Percentiles rank a stretch among this genome's conserved stretches.
phyloP scores from a whole-genome alignment of 2,329 filamentous ascomycete species.

The Clonostachys sp. region DNA sequence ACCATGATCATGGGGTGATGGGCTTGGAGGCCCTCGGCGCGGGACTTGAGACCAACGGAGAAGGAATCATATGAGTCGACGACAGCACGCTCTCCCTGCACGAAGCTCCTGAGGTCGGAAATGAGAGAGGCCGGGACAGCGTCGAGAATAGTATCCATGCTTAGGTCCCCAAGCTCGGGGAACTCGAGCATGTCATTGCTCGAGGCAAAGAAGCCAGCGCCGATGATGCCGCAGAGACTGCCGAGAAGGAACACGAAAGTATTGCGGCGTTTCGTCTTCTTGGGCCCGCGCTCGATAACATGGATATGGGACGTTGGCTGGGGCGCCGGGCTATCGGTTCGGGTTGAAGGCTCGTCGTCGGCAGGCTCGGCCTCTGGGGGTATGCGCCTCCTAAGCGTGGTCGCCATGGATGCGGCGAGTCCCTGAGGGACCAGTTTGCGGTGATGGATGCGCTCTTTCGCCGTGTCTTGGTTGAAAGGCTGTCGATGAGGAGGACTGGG shows the following conservation, averaged over 20 bases:
- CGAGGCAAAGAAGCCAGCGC: conserved; percentile 84
- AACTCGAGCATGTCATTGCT: conserved; percentile 87
- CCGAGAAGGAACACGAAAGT: conserved; percentile 84
- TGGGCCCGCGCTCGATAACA: conserved; percentile 36
- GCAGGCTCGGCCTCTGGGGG: conserved; percentile 1
- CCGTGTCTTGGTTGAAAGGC: too few relatives aligned
- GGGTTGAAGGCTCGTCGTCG: conserved; percentile 10
- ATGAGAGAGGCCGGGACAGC: conserved; percentile 82
- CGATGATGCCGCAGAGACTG: conserved; percentile 83
- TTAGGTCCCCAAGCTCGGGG: conserved; percentile 64
- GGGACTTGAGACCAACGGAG: conserved; percentile 79
- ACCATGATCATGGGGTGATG: conserved; percentile 95
- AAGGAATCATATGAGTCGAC: conserved; percentile 92
- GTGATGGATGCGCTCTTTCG: too few relatives aligned
- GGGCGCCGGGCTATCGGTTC: conserved; percentile 8
- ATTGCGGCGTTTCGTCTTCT: conserved; percentile 66
- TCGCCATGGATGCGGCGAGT: conserved; percentile 1
- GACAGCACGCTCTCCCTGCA: conserved; percentile 78
- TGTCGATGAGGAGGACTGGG: too few relatives aligned
- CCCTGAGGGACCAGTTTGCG: too few relatives aligned
- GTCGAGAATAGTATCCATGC: conserved; percentile 82
- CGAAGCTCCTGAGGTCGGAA: conserved; percentile 78
- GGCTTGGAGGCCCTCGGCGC: conserved; percentile 73
- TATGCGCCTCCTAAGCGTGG: conserved; percentile 5
- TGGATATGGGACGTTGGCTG: conserved; percentile 28